Conservation (phyloP, 108 stramenopile genomes). For the Pseudonitzschia delicatissima region DNA sequence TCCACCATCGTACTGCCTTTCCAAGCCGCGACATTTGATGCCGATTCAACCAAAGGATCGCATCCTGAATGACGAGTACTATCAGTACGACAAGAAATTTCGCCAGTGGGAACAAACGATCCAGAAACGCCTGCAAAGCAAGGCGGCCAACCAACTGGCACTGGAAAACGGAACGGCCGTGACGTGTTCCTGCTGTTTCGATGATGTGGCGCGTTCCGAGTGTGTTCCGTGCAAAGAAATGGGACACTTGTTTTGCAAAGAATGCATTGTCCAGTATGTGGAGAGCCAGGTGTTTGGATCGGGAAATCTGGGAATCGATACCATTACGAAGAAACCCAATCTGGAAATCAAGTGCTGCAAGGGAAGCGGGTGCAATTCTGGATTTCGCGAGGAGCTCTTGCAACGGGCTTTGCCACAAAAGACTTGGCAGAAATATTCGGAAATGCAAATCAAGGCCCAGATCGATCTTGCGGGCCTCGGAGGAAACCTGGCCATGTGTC, state of each 20-base stretch:
- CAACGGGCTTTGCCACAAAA: constrained; percentile 58
- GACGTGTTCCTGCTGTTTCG: constrained; percentile 80
- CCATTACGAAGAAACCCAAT: constrained; percentile 34
- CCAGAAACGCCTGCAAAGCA: constrained; percentile 4
- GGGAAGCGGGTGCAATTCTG: constrained; percentile 56
- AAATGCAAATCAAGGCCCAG: constrained; percentile 49
- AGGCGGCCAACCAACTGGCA: constrained; percentile 17
- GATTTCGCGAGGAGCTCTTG: constrained; percentile 59
- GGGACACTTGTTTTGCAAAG: constrained; percentile 82
- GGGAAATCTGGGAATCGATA: constrained; percentile 60
- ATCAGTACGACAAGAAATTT: constrained; percentile 32
- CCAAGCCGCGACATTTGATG: background rate
- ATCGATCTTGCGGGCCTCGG: constrained; percentile 51
- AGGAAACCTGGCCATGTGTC: constrained; percentile 53
- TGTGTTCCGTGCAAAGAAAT: constrained; percentile 67
- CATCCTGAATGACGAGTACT: constrained; percentile 35
- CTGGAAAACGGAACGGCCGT: constrained; percentile 34
- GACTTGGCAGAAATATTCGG: constrained; percentile 77
- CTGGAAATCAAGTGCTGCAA: constrained; percentile 74
- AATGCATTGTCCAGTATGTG: constrained; percentile 61
- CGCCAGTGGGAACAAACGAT: constrained; percentile 32
- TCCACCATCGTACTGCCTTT: background rate
- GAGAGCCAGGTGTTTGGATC: constrained; percentile 74
- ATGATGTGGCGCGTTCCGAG: constrained; percentile 62
- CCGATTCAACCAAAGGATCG: constrained; percentile 32